These are phyloP conservation scores for Piedraia hortae DNA, from an alignment of 2,329 filamentous ascomycete genomes.

Conservation along the genomic window DNA sequence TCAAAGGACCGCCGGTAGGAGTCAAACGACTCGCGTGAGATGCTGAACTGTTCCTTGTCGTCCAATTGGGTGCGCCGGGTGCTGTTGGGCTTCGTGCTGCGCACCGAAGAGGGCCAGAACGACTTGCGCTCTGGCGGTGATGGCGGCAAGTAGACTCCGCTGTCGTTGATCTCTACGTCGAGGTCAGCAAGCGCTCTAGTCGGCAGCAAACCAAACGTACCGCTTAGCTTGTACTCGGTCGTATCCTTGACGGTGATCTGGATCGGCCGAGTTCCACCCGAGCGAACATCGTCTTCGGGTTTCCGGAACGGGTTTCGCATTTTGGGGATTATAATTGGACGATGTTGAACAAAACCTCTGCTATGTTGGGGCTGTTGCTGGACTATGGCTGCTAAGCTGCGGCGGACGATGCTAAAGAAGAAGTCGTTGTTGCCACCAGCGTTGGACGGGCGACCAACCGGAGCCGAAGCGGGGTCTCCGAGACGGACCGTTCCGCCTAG, in stretches of 20 bases:
- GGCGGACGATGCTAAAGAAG: no score
- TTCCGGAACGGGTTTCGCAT: slow-evolving; percentile 15
- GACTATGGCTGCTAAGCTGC: no score
- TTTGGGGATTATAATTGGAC: slow-evolving; percentile 11
- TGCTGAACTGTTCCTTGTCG: slow-evolving; percentile 73
- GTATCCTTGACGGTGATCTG: slow-evolving; percentile 16
- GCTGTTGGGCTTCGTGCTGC: slow-evolving; percentile 22
- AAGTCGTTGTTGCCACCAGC: no score
- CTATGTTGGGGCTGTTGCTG: background rate
- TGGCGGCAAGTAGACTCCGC: slow-evolving; percentile 86
- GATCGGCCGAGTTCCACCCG: slow-evolving; percentile 5
- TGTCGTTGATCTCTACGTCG: slow-evolving; percentile 81
- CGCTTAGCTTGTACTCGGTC: slow-evolving; percentile 25
- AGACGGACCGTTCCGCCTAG: no score
- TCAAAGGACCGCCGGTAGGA: slow-evolving; percentile 92
- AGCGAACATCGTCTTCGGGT: slow-evolving; percentile 13
- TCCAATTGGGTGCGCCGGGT: slow-evolving; percentile 27
- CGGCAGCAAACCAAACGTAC: slow-evolving; percentile 8
- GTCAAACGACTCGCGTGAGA: slow-evolving; percentile 89
- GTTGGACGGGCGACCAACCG: no score
- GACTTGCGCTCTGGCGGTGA: slow-evolving; percentile 52
- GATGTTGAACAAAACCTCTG: background rate
- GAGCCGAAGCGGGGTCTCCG: no score
- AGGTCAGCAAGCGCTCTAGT: background rate
- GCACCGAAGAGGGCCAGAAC: slow-evolving; percentile 26